phyloP scores from a whole-genome alignment of 768 basidiomycete genomes.

The Astraeus odoratus region DNA sequence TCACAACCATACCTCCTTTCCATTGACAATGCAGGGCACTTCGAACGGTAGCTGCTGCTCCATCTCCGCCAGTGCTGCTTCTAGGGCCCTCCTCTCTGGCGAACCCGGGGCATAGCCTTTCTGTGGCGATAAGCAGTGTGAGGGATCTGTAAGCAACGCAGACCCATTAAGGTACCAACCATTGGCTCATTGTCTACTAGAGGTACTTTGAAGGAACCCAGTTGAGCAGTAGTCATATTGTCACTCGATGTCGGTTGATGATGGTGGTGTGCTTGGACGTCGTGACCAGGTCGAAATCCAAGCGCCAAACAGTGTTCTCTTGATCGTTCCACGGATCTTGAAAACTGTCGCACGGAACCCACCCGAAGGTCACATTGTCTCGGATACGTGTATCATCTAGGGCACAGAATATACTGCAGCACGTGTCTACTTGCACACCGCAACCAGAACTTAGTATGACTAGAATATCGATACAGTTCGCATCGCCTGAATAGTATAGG shows the following conservation, averaged over 20 bases:
- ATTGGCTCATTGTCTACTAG: conserved; percentile 89
- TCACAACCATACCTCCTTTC: conserved; percentile 60
- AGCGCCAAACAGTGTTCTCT: no score
- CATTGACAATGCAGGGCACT: conserved; percentile 90
- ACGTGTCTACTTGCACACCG: no score
- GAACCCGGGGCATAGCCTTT: conserved; percentile 74
- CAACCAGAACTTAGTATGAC: no score
- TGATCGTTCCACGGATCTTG: no score
- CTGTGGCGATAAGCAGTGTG: conserved; percentile 31
- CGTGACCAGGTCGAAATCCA: no score
- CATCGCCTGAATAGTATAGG: no score
- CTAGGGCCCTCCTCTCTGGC: conserved; percentile 63
- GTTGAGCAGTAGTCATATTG: conserved; percentile 63
- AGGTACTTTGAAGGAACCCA: conserved; percentile 84
- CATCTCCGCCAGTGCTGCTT: conserved; percentile 74
- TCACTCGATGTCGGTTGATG: conserved; percentile 13
- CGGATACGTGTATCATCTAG: no score
- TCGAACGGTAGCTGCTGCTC: conserved; percentile 80
- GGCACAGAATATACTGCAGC: no score
- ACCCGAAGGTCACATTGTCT: no score
- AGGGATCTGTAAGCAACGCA: background rate
- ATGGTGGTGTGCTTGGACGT: background rate
- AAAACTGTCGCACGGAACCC: no score
- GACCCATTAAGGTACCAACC: conserved; percentile 38
- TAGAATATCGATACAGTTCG: no score